phyloP scores from a whole-genome alignment of 768 basidiomycete genomes.

The Mycena vitilis region DNA sequence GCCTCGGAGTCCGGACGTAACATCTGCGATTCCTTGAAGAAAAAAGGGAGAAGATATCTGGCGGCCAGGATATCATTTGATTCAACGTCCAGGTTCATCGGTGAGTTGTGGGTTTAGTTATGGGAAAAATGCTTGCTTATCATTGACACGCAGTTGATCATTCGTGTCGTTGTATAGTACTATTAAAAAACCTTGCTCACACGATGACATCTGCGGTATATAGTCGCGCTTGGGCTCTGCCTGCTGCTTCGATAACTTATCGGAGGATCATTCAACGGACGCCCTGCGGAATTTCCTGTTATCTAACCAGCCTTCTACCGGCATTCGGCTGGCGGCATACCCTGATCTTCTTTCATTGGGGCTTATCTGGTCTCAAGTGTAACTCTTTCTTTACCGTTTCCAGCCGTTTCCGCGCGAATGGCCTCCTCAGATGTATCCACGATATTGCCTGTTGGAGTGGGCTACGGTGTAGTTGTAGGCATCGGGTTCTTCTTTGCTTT shows the following conservation, averaged over 20 bases:
- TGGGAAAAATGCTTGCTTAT: too few relatives aligned
- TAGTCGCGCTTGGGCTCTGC: neutral
- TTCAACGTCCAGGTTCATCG: too few relatives aligned
- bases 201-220: neutral
- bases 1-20: too few relatives aligned
- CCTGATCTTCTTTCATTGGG: neutral
- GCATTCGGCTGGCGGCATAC: neutral
- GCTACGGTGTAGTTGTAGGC: slow-evolving; percentile 27
- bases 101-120: too few relatives aligned
- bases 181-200: too few relatives aligned
- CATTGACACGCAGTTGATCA: too few relatives aligned
- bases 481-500: slow-evolving; percentile 30
- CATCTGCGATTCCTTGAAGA: too few relatives aligned
- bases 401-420: slow-evolving; percentile 1
- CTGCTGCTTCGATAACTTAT: neutral
- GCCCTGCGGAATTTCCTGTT: neutral
- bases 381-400: neutral
- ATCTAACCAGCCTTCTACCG: slow-evolving; percentile 10
- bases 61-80: too few relatives aligned
- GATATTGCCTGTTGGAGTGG: slow-evolving; percentile 26
- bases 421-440: slow-evolving; percentile 7
- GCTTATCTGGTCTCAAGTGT: neutral
- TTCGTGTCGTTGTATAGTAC: too few relatives aligned
- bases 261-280: slow-evolving; percentile 10
- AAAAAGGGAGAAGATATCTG: too few relatives aligned